Evolutionary conservation across 106 monocot genomes (phyloP).

Genomic region (Dioscorea dumetorum): DNA sequence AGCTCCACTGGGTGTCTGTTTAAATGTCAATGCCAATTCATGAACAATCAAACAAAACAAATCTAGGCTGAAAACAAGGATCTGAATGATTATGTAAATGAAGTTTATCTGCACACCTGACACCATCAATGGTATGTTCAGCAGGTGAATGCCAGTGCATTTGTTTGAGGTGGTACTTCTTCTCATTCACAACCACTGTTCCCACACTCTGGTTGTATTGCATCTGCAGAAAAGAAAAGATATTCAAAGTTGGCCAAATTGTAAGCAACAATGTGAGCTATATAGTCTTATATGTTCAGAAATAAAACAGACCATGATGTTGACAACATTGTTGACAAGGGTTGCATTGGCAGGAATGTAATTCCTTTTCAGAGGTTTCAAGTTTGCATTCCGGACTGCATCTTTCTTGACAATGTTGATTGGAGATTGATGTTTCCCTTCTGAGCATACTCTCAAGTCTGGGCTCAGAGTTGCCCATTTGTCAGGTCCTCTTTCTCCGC

Average conservation of each 20-base stretch:
- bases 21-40: not conserved
- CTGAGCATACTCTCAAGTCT: slow-evolving; percentile 24
- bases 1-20: slow-evolving; percentile 57
- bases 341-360: slow-evolving; percentile 36
- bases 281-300: not conserved
- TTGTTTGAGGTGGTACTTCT: slow-evolving; percentile 44
- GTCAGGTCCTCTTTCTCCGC: slow-evolving; percentile 26
- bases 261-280: not conserved
- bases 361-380: slow-evolving; percentile 20
- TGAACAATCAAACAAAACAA: too few species aligned
- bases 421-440: slow-evolving; percentile 51
- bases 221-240: slow-evolving; percentile 27
- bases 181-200: slow-evolving; percentile 27
- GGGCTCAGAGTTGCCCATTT: slow-evolving; percentile 47
- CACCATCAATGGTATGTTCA: slow-evolving; percentile 68
- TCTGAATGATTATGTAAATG: too few species aligned
- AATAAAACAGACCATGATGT: slow-evolving; percentile 31
- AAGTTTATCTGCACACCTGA: slow-evolving; percentile 12
- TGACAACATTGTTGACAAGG: slow-evolving; percentile 51
- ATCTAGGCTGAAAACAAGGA: too few species aligned
- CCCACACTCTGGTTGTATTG: slow-evolving; percentile 30
- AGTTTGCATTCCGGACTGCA: not conserved
- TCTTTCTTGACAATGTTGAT: slow-evolving; percentile 36
- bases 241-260: too few species aligned
- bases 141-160: slow-evolving; percentile 75